Conservation (phyloP, 2,329 filamentous ascomycete species). For the Parafenestella ontariensis region DNA sequence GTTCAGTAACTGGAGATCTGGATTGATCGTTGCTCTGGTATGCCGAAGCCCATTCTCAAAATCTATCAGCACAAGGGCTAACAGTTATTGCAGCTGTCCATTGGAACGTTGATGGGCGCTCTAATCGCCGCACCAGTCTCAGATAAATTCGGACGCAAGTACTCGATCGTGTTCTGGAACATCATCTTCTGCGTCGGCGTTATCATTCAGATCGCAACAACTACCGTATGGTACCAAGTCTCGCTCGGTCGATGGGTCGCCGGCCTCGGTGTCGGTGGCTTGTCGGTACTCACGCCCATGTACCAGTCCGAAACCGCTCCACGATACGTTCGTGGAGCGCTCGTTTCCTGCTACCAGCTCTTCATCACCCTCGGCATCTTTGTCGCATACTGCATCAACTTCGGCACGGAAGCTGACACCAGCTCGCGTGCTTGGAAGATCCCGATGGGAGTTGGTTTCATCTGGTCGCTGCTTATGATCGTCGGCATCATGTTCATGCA, state of each 20-base stretch:
- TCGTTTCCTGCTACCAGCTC: constrained; percentile 71
- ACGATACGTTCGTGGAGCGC: constrained; percentile 67
- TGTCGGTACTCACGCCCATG: constrained; percentile 66
- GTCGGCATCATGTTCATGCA: constrained; percentile 62
- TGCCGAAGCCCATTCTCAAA: constrained; percentile 7
- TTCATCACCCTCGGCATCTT: constrained; percentile 74
- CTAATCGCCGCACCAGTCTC: constrained; percentile 65
- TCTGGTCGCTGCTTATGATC: constrained; percentile 63
- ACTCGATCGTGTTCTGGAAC: constrained; percentile 68
- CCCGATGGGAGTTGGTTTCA: constrained; percentile 65
- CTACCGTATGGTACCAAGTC: constrained; percentile 67
- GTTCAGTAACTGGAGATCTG: constrained; percentile 43
- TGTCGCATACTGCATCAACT: constrained; percentile 61
- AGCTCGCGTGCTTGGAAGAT: constrained; percentile 68
- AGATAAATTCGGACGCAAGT: constrained; percentile 66
- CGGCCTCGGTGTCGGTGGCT: constrained; percentile 69
- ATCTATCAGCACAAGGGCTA: neutral
- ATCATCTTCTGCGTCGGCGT: constrained; percentile 70
- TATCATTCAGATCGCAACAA: constrained; percentile 69
- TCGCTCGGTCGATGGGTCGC: constrained; percentile 70
- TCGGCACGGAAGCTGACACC: constrained; percentile 60
- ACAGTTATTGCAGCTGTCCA: constrained; percentile 59
- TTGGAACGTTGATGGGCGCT: constrained; percentile 77
- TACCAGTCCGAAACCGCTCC: constrained; percentile 73
- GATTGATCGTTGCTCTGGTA: constrained; percentile 46